phyloP scores from a whole-genome alignment of 2,329 filamentous ascomycete species.

The Hirsutella rhossiliensis region DNA sequence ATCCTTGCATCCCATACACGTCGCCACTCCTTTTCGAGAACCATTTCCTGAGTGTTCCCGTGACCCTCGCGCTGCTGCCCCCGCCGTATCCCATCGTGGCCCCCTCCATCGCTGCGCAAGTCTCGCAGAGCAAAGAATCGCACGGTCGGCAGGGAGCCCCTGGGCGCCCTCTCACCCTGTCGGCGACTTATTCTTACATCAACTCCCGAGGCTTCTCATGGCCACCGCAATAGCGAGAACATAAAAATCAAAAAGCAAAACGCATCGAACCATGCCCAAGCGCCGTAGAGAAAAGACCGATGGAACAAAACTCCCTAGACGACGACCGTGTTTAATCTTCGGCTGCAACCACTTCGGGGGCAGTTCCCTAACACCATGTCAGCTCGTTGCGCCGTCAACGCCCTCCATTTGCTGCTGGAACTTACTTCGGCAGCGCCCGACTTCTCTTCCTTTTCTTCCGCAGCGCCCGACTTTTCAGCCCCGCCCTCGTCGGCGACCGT shows the following conservation, averaged over 20 bases:
- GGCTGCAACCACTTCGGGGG: background rate
- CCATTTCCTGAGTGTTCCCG: background rate
- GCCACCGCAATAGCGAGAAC: constrained; percentile 11
- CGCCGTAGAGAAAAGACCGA: constrained; percentile 11
- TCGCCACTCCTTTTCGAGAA: constrained; percentile 1
- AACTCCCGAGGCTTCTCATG: constrained; percentile 9
- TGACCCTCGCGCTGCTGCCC: background rate
- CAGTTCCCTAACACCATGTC: background rate
- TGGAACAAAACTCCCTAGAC: background rate
- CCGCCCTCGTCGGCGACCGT: constrained; percentile 9
- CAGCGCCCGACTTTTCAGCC: constrained; percentile 8
- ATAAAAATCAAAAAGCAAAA: constrained; percentile 8
- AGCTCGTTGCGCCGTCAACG: background rate
- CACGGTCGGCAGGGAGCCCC: background rate
- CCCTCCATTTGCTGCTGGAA: background rate
- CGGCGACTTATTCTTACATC: constrained; percentile 16
- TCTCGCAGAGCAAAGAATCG: background rate
- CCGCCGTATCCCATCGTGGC: background rate
- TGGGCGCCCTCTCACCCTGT: background rate
- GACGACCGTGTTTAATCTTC: background rate
- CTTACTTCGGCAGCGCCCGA: background rate
- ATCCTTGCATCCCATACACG: background rate
- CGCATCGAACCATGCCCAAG: constrained; percentile 9
- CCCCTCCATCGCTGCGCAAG: background rate
- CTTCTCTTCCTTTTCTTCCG: constrained; percentile 1